These are phyloP conservation scores for Aspergillus ochraceus DNA, from an alignment of 2,329 filamentous ascomycete genomes.

Conservation along the genomic window DNA sequence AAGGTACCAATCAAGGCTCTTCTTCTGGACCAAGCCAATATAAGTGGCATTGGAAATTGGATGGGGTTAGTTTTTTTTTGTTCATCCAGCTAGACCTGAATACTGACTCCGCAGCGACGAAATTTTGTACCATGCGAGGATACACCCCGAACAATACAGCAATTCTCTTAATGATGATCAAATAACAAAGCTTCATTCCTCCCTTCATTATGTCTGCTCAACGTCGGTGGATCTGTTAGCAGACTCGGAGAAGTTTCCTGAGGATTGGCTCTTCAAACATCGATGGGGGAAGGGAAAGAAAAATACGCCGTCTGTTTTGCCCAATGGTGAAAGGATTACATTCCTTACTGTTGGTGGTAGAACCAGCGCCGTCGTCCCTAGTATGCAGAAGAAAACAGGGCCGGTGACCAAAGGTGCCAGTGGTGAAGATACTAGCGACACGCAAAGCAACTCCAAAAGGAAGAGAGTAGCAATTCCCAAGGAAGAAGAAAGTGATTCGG, in stretches of 20 bases:
- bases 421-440: constrained; percentile 26
- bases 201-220: constrained; percentile 76
- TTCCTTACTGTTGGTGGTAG: constrained; percentile 88
- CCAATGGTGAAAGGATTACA: constrained; percentile 79
- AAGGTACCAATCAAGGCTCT: constrained; percentile 87
- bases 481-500: constrained; percentile 23
- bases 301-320: constrained; percentile 63
- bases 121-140: constrained; percentile 80
- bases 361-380: constrained; percentile 85
- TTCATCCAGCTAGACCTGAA: neutral
- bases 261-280: constrained; percentile 84
- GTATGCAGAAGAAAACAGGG: constrained; percentile 78
- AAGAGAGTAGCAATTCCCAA: constrained; percentile 32
- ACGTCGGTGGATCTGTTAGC: constrained; percentile 75
- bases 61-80: constrained; percentile 61
- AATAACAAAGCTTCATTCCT: constrained; percentile 68
- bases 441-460: constrained; percentile 29
- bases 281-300: constrained; percentile 90
- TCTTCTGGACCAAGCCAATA: constrained; percentile 80
- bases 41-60: constrained; percentile 96
- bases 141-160: constrained; percentile 92
- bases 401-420: constrained; percentile 56
- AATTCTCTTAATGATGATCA: constrained; percentile 74
- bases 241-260: constrained; percentile 80
- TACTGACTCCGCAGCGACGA: constrained; percentile 62